phyloP scores from a whole-genome alignment of 192 early-diverging fungal genomes.

The Coemansia sp. region DNA sequence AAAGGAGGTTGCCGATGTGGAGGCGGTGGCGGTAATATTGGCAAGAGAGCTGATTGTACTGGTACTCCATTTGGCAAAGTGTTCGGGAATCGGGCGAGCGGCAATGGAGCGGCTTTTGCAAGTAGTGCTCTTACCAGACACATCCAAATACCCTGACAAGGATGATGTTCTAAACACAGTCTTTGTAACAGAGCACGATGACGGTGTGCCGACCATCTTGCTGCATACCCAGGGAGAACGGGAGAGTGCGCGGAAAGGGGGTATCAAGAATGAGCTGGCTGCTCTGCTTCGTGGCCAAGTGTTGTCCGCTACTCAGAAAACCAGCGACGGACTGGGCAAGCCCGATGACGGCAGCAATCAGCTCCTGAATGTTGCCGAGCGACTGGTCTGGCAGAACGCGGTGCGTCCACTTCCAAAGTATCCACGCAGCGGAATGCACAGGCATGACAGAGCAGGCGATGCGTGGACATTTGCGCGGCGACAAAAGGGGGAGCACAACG shows the following conservation, averaged over 20 bases:
- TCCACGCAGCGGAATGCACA: conserved; percentile 36
- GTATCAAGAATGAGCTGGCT: conserved; percentile 8
- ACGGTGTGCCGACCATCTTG: neutral
- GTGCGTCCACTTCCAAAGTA: conserved; percentile 44
- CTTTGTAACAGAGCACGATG: neutral
- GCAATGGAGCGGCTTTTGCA: conserved; percentile 32
- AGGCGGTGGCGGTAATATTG: conserved; percentile 11
- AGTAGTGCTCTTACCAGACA: conserved; percentile 11
- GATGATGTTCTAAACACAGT: neutral
- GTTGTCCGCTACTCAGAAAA: conserved; percentile 10
- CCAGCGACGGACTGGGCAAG: neutral
- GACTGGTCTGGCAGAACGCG: conserved; percentile 49
- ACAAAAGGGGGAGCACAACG: neutral
- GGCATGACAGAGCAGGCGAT: conserved; percentile 27
- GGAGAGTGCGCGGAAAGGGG: neutral
- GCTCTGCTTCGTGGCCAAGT: conserved; percentile 20
- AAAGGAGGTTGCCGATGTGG: neutral
- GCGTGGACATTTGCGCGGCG: conserved; percentile 38
- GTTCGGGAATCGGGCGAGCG: conserved; percentile 16
- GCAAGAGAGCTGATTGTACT: conserved; percentile 28
- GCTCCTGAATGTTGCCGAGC: conserved; percentile 20
- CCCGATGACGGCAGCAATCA: neutral
- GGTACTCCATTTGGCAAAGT: conserved; percentile 1
- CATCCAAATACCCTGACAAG: neutral
- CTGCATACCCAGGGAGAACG: neutral